Evolutionary conservation across 192 early-diverging fungal genomes (phyloP).

Genomic region (Endogone sp.): DNA sequence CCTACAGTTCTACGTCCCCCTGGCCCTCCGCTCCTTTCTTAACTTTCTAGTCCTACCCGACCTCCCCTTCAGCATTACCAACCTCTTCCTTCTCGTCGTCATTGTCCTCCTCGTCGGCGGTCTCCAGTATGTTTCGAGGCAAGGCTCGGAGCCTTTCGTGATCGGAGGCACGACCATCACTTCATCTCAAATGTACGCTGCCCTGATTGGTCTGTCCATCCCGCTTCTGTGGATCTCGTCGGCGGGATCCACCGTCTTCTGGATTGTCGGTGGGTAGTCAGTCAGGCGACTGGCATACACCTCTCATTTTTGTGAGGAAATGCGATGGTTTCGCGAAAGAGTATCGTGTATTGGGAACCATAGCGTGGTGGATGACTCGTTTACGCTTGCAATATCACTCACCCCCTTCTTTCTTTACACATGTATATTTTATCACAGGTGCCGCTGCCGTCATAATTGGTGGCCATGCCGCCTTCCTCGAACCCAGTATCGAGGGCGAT

Average conservation of each 20-base stretch:
- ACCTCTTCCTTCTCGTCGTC: conserved; percentile 41
- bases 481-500: conserved; percentile 49
- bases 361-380: neutral
- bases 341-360: neutral
- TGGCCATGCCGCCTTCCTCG: conserved; percentile 53
- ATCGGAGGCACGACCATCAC: conserved; percentile 32
- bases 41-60: neutral
- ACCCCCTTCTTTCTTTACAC: neutral
- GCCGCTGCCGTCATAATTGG: conserved; percentile 52
- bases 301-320: too few species aligned
- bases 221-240: conserved; percentile 49
- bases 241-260: conserved; percentile 50
- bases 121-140: conserved; percentile 40
- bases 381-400: conserved; percentile 1
- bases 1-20: neutral
- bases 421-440: conserved; percentile 28
- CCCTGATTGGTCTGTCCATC: conserved; percentile 37
- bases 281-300: too few species aligned
- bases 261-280: conserved; percentile 61
- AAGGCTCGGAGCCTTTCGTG: conserved; percentile 36
- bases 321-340: conserved; percentile 18
- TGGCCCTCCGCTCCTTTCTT: neutral
- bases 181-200: conserved; percentile 37
- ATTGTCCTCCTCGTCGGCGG: conserved; percentile 44
- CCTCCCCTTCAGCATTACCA: conserved; percentile 38